Base-by-base conservation (phyloP, 345 rosid genomes). In the Lepidium didymum region DNA sequence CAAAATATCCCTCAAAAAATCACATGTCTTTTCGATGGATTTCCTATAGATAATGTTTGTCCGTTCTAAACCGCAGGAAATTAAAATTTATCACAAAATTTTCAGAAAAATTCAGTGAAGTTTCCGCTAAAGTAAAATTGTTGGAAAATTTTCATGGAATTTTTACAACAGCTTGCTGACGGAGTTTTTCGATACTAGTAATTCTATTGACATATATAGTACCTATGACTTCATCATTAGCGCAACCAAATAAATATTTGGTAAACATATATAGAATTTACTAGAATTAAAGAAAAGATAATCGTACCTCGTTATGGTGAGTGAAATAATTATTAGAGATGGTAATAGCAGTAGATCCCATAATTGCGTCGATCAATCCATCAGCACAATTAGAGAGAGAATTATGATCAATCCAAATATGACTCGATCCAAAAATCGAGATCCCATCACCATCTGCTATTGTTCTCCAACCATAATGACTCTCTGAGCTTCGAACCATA, bases 371-470 rank as follows among this genome's bases (percentile, higher is more conserved):
- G 3, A 88, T 75, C 29, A 88, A 79, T 9, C 96, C 96, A 69
- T 88, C 96, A 10, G 87, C 86, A 60, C 93, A 88, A 37, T 82
- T 86, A 3, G 96, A 86, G 3, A 89, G 65, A 14, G 95, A 87
- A 50, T 87, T 89, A 69, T 92, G 98, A 68, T 92, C 98, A 1
- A 92, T 75, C 96, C 95, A 92, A 36, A 92, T 77, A 44, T 89
- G 96, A 65, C 89, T 88, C 1, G 92, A 66, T 10, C 90, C 96
- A 4, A 81, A 88, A 53, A 88, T 80, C 4, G 92, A 88, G n/a
- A 88, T 68, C 4, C 78, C 96, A 27, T 88, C 96, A n/a, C 96
- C 96, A 53, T 88, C 92, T 0, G 96, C 91, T 57, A 83, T 85
- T 1, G 90, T 79, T 61, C 88, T 78, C 96, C 88, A 84, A 59